These are phyloP conservation scores for Yamadazyma philogaea DNA, from an alignment of 805 yeast genomes.

Conservation along the genomic window DNA sequence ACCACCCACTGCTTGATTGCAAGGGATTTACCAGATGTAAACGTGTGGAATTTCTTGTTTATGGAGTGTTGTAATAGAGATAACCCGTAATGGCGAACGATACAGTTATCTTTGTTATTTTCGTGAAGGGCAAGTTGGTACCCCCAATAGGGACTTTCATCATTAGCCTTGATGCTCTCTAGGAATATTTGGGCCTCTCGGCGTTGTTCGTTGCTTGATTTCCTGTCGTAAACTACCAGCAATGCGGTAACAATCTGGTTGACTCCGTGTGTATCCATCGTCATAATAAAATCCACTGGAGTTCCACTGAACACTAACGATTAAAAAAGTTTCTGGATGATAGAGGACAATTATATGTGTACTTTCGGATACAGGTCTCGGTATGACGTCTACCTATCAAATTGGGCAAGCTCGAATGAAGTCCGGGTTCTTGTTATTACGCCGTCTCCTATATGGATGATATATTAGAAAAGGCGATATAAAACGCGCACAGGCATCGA, in stretches of 20 bases:
- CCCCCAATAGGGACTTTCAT: constrained; percentile 91
- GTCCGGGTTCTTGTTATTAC: not conserved
- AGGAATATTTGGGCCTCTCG: constrained; percentile 60
- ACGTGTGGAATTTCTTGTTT: constrained; percentile 51
- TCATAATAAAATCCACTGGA: constrained; percentile 2
- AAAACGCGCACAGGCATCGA: not conserved
- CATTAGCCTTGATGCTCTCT: constrained; percentile 70
- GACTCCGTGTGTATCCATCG: constrained; percentile 44
- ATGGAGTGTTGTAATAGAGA: constrained; percentile 75
- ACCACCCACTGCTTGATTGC: constrained; percentile 83
- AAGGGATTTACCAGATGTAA: constrained; percentile 51
- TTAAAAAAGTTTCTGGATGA: too few species aligned
- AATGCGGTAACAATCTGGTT: constrained; percentile 75
- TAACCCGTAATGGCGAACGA: constrained; percentile 88
- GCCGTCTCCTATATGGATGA: constrained; percentile 3
- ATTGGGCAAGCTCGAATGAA: not conserved
- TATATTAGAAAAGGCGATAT: constrained; percentile 4
- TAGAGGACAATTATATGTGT: too few species aligned
- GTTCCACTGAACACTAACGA: not conserved
- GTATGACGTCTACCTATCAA: too few species aligned
- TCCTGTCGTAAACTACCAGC: constrained; percentile 67
- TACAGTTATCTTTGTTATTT: constrained; percentile 53
- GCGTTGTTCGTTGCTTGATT: constrained; percentile 55
- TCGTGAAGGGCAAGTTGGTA: constrained; percentile 73
- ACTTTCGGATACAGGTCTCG: too few species aligned